These are phyloP conservation scores for Citrus medica DNA, from an alignment of 345 rosid genomes.

Conservation along the genomic window DNA sequence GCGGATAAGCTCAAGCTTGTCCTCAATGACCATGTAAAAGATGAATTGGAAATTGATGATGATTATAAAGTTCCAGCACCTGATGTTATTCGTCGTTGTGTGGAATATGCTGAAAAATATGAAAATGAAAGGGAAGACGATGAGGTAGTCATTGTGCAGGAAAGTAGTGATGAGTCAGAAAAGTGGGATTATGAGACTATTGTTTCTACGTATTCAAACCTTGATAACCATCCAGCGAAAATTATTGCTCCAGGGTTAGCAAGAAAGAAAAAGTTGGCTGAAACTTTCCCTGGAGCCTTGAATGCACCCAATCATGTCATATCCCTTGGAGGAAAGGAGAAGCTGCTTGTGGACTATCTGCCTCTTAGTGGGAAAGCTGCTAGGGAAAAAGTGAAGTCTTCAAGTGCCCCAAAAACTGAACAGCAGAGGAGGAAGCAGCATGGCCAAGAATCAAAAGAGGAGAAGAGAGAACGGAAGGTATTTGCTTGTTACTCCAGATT, in stretches of 20 bases:
- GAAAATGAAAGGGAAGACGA: conserved; percentile 56
- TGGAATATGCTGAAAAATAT: conserved; percentile 62
- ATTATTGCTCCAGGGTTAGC: conserved; percentile 58
- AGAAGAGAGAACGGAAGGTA: conserved; percentile 91
- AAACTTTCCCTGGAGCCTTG: conserved; percentile 44
- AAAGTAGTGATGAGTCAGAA: conserved; percentile 78
- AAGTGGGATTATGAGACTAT: conserved; percentile 77
- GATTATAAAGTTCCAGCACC: conserved; percentile 67
- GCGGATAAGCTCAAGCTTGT: no score
- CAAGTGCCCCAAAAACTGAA: conserved; percentile 32
- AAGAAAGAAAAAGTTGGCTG: conserved; percentile 60
- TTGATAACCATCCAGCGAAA: conserved; percentile 46
- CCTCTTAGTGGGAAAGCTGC: conserved; percentile 30
- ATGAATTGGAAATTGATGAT: conserved; percentile 41
- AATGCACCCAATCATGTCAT: conserved; percentile 41
- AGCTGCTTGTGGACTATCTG: conserved; percentile 68
- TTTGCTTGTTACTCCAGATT: neutral
- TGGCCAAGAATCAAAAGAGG: conserved; percentile 77
- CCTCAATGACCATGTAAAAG: no score
- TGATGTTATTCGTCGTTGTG: conserved; percentile 49
- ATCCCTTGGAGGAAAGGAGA: conserved; percentile 67
- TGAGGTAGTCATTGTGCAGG: conserved; percentile 44
- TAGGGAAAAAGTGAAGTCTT: conserved; percentile 7
- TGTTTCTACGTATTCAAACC: conserved; percentile 68
- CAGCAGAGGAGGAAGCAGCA: conserved; percentile 55